Percentiles rank a stretch among this genome's conserved stretches.
Conservation (phyloP, 495 filamentous ascomycete species). For the Sordaria brevicollis region DNA sequence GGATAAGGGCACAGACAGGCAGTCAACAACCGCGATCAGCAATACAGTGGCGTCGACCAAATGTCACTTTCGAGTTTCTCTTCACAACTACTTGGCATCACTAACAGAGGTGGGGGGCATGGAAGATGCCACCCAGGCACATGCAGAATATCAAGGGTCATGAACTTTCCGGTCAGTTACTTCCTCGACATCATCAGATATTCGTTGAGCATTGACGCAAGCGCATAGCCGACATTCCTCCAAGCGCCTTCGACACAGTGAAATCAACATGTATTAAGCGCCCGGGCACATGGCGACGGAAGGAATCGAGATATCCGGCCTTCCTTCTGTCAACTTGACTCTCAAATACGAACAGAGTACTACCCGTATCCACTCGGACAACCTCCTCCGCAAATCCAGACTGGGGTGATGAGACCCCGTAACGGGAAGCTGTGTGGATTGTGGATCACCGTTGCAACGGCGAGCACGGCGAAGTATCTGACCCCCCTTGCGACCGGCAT, state of each 20-base stretch:
- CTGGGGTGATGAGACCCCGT: neutral
- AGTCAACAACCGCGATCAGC: neutral
- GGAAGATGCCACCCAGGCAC: neutral
- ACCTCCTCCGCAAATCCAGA: neutral
- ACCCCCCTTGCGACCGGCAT: neutral
- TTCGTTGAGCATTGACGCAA: neutral
- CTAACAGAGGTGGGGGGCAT: neutral
- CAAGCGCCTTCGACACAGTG: neutral
- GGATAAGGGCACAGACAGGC: neutral
- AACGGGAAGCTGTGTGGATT: neutral
- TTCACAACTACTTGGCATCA: neutral
- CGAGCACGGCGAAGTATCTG: neutral
- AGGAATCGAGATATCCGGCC: neutral
- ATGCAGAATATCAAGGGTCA: neutral
- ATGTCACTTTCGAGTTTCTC: neutral
- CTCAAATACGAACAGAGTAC: neutral
- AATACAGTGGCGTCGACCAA: neutral
- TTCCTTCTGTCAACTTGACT: neutral
- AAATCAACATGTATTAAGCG: neutral
- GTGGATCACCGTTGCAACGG: neutral
- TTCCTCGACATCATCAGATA: neutral
- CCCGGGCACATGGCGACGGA: neutral
- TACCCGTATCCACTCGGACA: neutral
- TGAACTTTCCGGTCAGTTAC: neutral
- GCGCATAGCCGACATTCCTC: neutral